Conservation (phyloP, 495 filamentous ascomycete genomes). For the Halenospora varia region DNA sequence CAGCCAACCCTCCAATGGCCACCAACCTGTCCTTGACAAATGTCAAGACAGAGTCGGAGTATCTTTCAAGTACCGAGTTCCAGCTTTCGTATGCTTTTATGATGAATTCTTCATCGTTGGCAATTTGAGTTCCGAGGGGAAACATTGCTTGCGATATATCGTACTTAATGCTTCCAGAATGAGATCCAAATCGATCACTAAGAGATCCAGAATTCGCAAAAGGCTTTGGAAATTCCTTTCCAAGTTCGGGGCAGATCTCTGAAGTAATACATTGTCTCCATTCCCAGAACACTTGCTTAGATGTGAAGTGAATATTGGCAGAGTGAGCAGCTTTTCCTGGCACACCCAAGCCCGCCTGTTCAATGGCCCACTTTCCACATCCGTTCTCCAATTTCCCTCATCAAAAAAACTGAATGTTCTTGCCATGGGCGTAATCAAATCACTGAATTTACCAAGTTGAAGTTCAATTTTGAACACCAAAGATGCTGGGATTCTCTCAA, state of each 20-base stretch:
- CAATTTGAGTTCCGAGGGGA: too few relatives aligned
- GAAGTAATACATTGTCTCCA: neutral
- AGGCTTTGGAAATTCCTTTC: neutral
- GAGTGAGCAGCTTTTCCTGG: neutral
- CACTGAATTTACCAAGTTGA: neutral
- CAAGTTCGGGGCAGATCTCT: neutral
- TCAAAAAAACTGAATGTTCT: neutral
- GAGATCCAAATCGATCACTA: too few relatives aligned
- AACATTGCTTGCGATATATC: neutral
- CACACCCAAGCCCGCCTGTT: neutral
- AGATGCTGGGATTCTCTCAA: neutral
- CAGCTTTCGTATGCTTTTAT: neutral
- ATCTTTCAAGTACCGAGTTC: neutral
- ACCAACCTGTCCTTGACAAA: neutral
- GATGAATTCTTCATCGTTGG: neutral
- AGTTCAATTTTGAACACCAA: neutral
- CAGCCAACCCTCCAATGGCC: neutral
- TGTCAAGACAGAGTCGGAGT: neutral
- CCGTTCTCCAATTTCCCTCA: neutral
- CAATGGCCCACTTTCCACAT: neutral
- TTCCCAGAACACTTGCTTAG: neutral
- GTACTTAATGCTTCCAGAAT: neutral
- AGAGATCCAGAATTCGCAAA: neutral
- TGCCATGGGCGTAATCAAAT: neutral
- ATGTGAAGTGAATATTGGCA: neutral